Evolutionary conservation across 441 rosid genomes (phyloP), one percentile per base, ranked within the genome.

Genomic region (Raphanus hybrid): DNA sequence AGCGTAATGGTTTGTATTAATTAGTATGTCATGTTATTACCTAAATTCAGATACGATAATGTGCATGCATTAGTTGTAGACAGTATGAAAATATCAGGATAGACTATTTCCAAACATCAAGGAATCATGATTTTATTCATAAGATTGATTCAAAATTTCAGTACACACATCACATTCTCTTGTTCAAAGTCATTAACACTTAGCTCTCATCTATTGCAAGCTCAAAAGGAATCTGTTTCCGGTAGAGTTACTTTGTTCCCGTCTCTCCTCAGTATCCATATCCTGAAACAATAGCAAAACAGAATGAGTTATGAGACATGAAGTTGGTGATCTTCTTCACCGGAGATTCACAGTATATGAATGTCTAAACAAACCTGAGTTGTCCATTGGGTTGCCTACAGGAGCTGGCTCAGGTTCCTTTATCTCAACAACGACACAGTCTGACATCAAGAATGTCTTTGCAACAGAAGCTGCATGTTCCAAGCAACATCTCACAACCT

Each of bases 401-500:
- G 91, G 86, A 9, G 67, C 77, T 6, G 94, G 78, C 57, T 92
- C 94, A 1, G 96, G 90, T 61, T 94, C 95, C 86, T 91, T 93
- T 80, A 93, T 90, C 86, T 93, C 98, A 15, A 92, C 93, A 15
- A 93, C 98, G 3, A 93, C 98, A 73, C 93, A 89, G 64, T 93
- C 98, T 0, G 98, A 93, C 92, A 88, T 92, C 85, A 93, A 81
- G 89, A 93, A 93, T 3, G 97, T 93, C 76, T 89, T 90, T 27
- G 97, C 96, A 6, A 93, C 98, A 0, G 98, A 93, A 32, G 97
- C 82, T 29, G 98, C 96, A 69, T 93, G 98, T 86, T 93, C 98
- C 86, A 92, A 70, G 88, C 98, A 93, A 80, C 98, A 93, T 80
- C 98, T 87, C 4, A 93, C 98, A 82, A 91, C 98, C 98, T 92